phyloP scores from a whole-genome alignment of 2,329 filamentous ascomycete species.

The Trichoderma guizhouense region DNA sequence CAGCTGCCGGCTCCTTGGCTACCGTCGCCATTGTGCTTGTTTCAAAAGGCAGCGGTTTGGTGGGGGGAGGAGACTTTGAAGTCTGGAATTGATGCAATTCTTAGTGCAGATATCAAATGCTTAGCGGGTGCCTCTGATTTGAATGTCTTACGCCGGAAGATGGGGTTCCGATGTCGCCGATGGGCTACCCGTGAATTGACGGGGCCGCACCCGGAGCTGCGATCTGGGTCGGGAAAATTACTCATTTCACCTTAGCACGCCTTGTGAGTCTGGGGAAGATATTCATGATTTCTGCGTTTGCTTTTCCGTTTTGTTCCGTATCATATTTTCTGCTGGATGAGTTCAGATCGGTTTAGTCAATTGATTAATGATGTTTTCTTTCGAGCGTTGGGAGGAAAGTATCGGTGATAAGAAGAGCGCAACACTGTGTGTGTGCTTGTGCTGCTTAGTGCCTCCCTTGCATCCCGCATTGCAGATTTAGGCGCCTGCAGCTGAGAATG shows the following conservation, averaged over 20 bases:
- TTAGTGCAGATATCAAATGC: not conserved
- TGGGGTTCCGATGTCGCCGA: slow-evolving; percentile 20
- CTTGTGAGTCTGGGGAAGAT: not conserved
- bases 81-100: not conserved
- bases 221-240: slow-evolving; percentile 14
- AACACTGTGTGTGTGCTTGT: not conserved
- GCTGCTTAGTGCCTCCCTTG: not conserved
- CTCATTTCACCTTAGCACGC: slow-evolving; percentile 2
- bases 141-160: slow-evolving; percentile 12
- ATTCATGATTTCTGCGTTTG: too few relatives aligned
- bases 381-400: not conserved
- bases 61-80: not conserved
- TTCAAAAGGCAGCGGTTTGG: not conserved
- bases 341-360: not conserved
- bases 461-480: not conserved
- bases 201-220: slow-evolving; percentile 13
- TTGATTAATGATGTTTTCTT: not conserved
- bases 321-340: not conserved
- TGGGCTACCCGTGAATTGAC: not conserved
- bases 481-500: not conserved
- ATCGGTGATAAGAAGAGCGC: not conserved
- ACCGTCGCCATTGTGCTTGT: slow-evolving; percentile 28
- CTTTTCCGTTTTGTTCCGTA: not conserved
- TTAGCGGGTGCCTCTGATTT: not conserved
- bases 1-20: slow-evolving; percentile 24